Evolutionary conservation across 164 flowering plant genomes (phyloP).

Genomic region (Houttuynia cordata): DNA sequence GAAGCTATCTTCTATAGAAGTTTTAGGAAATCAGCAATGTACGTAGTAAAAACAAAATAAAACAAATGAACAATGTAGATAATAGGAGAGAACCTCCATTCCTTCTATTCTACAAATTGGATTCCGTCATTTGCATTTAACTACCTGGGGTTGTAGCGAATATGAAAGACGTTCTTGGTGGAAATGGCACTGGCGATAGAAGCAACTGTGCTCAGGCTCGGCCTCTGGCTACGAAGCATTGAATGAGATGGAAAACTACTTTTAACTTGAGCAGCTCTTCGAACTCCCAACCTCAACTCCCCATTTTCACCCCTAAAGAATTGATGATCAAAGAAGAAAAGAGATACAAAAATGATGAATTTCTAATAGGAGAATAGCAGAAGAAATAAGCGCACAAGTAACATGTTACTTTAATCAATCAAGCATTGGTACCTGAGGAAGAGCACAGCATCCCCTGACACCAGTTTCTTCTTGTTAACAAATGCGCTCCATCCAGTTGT

Average conservation of each 20-base stretch:
- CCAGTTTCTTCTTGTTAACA: constrained; percentile 88
- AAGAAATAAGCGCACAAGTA: not conserved
- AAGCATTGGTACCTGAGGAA: constrained; percentile 56
- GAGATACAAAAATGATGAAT: not conserved
- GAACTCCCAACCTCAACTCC: constrained; percentile 75
- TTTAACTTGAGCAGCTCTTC: constrained; percentile 70
- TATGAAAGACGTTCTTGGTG: constrained; percentile 35
- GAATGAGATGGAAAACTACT: constrained; percentile 17
- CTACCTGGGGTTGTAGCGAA: constrained; percentile 89
- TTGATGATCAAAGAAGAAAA: not conserved
- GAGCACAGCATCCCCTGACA: constrained; percentile 95
- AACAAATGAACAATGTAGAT: too few species aligned
- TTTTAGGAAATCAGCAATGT: too few species aligned
- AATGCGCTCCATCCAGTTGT: constrained; percentile 99
- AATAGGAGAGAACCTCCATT: too few species aligned
- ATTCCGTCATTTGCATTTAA: not conserved
- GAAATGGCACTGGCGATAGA: constrained; percentile 57
- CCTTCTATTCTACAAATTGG: not conserved
- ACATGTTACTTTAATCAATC: not conserved
- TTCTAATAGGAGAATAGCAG: not conserved
- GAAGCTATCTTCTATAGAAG: too few species aligned
- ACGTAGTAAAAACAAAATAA: too few species aligned
- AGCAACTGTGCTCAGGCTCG: constrained; percentile 23
- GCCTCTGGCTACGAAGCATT: constrained; percentile 24
- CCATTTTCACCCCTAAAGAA: constrained; percentile 73